Conservation (phyloP, 192 early-diverging fungal species). For the Umbelopsis sp. region DNA sequence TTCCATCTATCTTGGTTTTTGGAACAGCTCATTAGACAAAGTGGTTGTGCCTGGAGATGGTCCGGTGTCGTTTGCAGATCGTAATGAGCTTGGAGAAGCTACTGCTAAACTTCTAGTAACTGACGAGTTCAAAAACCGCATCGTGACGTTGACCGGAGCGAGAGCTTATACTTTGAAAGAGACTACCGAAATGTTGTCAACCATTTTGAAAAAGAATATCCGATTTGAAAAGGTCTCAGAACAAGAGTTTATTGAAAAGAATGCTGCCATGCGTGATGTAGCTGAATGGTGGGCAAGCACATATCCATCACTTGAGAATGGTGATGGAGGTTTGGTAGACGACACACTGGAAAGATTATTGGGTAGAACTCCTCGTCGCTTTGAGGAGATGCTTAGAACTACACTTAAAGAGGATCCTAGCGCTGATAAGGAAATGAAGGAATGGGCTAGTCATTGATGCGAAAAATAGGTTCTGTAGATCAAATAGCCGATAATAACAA, state of each 20-base stretch:
- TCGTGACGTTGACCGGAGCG: neutral
- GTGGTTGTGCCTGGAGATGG: constrained; percentile 15
- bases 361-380: neutral
- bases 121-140: neutral
- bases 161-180: neutral
- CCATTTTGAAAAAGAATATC: neutral
- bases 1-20: constrained; percentile 10
- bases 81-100: constrained; percentile 12
- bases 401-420: neutral
- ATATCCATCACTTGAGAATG: neutral
- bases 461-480: too few species aligned
- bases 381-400: neutral
- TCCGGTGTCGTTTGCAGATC: neutral
- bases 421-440: neutral
- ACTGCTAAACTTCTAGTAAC: constrained; percentile 10
- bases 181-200: neutral
- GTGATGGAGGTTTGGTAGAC: neutral
- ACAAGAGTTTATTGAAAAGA: neutral
- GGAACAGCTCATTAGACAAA: neutral
- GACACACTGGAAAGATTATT: constrained; percentile 2
- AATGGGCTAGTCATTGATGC: neutral
- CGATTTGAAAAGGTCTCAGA: neutral
- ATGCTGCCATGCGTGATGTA: neutral
- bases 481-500: too few species aligned
- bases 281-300: constrained; percentile 9